Conservation (phyloP, 495 filamentous ascomycete species). For the Lophiostoma macrostomum region DNA sequence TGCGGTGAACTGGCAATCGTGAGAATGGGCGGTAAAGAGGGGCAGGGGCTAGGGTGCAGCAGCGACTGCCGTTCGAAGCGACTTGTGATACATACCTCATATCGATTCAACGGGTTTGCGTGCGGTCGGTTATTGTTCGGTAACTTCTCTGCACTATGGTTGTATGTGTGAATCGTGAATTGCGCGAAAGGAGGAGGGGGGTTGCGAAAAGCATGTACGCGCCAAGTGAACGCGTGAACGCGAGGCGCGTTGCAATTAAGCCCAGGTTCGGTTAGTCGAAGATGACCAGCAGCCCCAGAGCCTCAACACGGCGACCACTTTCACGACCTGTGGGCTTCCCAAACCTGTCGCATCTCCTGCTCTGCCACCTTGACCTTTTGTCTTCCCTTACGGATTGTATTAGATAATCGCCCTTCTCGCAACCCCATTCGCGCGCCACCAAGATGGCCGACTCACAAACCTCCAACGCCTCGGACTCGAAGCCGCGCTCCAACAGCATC, state of each 20-base stretch:
- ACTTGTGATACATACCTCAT: conserved; percentile 39
- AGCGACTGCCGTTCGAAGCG: neutral
- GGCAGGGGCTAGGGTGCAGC: neutral
- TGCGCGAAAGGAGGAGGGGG: conserved; percentile 1
- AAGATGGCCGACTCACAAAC: conserved; percentile 16
- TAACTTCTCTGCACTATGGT: no score
- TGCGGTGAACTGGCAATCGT: neutral
- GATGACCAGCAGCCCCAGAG: neutral
- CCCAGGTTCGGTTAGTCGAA: neutral
- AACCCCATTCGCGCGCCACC: neutral
- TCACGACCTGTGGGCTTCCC: neutral
- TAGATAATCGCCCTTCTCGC: no score
- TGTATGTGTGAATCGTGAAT: neutral
- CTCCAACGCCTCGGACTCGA: conserved; percentile 7
- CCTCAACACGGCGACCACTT: neutral
- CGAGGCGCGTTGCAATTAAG: conserved; percentile 13
- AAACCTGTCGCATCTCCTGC: neutral
- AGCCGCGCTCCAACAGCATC: conserved; percentile 33
- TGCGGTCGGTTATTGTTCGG: neutral
- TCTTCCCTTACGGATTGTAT: no score
- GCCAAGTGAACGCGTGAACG: conserved; percentile 16
- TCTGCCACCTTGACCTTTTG: no score
- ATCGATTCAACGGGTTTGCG: conserved; percentile 12
- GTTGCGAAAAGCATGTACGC: conserved; percentile 22
- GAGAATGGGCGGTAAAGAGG: conserved; percentile 12